Percentiles rank a stretch among this genome's conserved stretches.
phyloP scores from a whole-genome alignment of 805 yeast genomes.

The Blastobotrys americana region DNA sequence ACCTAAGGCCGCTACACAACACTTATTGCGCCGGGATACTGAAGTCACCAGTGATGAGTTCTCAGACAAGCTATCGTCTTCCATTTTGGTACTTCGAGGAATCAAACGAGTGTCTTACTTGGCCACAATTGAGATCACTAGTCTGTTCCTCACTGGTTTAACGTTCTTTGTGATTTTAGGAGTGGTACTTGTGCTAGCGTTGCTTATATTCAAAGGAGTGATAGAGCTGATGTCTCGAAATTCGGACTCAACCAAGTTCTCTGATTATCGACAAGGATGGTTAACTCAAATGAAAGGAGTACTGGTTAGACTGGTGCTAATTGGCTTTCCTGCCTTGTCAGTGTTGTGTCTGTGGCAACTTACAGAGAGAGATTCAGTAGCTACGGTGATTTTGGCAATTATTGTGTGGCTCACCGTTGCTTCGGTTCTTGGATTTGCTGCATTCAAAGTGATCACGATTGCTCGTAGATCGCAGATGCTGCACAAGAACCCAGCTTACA shows the following conservation, averaged over 20 bases:
- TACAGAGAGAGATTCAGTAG: slow-evolving; percentile 74
- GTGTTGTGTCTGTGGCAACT: slow-evolving; percentile 86
- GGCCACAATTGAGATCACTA: slow-evolving; percentile 80
- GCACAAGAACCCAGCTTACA: slow-evolving; percentile 86
- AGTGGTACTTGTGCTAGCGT: slow-evolving; percentile 4
- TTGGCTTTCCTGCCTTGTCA: slow-evolving; percentile 83
- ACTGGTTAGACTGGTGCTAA: slow-evolving; percentile 68
- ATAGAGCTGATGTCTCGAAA: slow-evolving; percentile 57
- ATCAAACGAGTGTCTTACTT: slow-evolving; percentile 83
- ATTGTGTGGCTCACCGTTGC: slow-evolving; percentile 53
- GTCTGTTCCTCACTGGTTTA: slow-evolving; percentile 77
- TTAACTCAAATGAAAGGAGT: slow-evolving; percentile 79
- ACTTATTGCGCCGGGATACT: background rate
- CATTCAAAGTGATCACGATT: slow-evolving; percentile 60
- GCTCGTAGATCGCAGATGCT: slow-evolving; percentile 66
- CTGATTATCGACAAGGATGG: slow-evolving; percentile 79
- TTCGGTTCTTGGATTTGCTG: slow-evolving; percentile 62
- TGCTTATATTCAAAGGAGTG: slow-evolving; percentile 60
- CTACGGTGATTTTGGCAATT: slow-evolving; percentile 71
- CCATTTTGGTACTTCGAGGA: slow-evolving; percentile 79
- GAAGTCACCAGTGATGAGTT: slow-evolving; percentile 43
- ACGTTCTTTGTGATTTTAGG: slow-evolving; percentile 6
- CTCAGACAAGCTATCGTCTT: slow-evolving; percentile 48
- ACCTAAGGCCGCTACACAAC: slow-evolving; percentile 6
- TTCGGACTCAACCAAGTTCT: slow-evolving; percentile 53